A percentile compares a stretch with the other conserved stretches of the same genome.
Conservation (phyloP, 108 stramenopile genomes). For the Nitzschia sp. region DNA sequence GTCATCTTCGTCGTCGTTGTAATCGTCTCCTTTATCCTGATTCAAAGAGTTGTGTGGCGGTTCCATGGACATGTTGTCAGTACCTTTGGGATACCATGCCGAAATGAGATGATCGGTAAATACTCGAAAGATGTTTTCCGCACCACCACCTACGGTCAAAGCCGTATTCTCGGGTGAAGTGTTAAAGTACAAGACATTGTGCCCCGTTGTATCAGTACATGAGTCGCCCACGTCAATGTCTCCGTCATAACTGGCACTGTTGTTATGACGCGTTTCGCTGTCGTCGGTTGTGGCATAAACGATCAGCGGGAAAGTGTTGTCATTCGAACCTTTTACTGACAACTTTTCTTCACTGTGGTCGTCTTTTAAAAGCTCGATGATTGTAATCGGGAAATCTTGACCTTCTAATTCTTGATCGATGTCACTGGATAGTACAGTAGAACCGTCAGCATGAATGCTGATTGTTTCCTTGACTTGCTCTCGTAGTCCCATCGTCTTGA, state of each 20-base stretch:
- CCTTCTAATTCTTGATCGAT: background rate
- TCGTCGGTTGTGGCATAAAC: background rate
- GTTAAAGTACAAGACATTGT: background rate
- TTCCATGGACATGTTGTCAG: background rate
- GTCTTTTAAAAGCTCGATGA: background rate
- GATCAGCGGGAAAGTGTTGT: background rate
- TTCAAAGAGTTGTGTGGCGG: background rate
- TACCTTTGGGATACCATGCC: no score
- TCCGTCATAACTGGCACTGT: background rate
- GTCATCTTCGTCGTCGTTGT: background rate
- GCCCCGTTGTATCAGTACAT: background rate
- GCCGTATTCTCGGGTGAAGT: no score
- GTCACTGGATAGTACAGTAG: no score
- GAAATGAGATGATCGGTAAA: no score
- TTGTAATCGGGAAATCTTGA: background rate
- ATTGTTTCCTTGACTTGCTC: no score
- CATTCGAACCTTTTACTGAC: background rate
- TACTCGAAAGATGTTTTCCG: no score
- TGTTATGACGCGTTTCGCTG: background rate
- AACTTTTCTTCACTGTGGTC: background rate
- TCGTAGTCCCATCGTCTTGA: no score
- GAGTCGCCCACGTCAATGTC: background rate
- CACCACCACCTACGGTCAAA: no score
- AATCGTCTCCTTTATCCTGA: background rate
- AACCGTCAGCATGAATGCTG: no score